These are phyloP conservation scores for Chaetoscypha palmicola DNA, from an alignment of 2,329 filamentous ascomycete genomes.

Conservation along the genomic window DNA sequence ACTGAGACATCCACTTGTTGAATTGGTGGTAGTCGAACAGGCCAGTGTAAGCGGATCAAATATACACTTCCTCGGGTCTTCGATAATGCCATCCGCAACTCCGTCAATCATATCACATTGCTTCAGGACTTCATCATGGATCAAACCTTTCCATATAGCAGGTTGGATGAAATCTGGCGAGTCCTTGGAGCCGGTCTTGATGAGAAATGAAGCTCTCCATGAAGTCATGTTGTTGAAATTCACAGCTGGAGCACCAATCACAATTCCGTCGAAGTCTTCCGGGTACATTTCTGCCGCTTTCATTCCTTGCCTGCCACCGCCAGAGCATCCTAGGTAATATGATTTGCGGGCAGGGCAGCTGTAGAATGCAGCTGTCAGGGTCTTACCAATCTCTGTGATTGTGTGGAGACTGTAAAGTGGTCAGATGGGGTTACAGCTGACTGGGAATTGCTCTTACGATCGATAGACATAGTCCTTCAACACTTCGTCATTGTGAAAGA, in stretches of 20 bases:
- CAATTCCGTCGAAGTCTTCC: slow-evolving; percentile 32
- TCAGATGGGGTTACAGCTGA: background rate
- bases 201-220: slow-evolving; percentile 2
- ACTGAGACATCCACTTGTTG: no score
- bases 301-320: slow-evolving; percentile 42
- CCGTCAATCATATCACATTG: slow-evolving; percentile 46
- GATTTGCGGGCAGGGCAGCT: slow-evolving; percentile 18
- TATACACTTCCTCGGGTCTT: slow-evolving; percentile 33
- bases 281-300: slow-evolving; percentile 39
- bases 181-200: slow-evolving; percentile 4
- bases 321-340: slow-evolving; percentile 42
- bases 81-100: slow-evolving; percentile 39
- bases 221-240: slow-evolving; percentile 10
- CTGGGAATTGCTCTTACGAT: slow-evolving; percentile 5
- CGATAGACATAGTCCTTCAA: slow-evolving; percentile 22
- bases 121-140: slow-evolving; percentile 34
- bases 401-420: slow-evolving; percentile 1
- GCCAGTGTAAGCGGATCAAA: slow-evolving; percentile 29
- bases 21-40: slow-evolving; percentile 3
- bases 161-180: slow-evolving; percentile 2
- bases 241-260: slow-evolving; percentile 33
- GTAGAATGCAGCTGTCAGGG: slow-evolving; percentile 1
- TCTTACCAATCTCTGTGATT: slow-evolving; percentile 1
- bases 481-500: slow-evolving; percentile 20
- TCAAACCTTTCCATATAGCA: slow-evolving; percentile 13